Conservation (phyloP, 108 stramenopile genomes). For the Conticribra guillardii region DNA sequence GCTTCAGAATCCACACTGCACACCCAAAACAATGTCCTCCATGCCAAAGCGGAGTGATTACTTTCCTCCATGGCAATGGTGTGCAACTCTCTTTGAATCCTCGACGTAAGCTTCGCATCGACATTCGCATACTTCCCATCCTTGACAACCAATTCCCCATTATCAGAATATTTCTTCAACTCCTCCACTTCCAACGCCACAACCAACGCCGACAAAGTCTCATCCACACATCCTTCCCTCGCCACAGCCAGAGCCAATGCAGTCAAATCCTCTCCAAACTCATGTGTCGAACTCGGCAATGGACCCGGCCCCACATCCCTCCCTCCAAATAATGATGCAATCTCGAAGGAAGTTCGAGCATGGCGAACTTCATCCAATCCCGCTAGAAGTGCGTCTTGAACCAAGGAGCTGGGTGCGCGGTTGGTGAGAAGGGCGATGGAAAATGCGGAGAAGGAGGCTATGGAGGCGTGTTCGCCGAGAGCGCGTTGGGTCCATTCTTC, state of each 20-base stretch:
- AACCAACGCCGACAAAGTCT: not conserved
- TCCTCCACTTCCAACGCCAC: not conserved
- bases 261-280: not conserved
- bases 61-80: conserved; percentile 52
- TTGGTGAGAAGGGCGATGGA: conserved; percentile 70
- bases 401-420: conserved; percentile 55
- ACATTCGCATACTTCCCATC: conserved; percentile 8
- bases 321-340: conserved; percentile 54
- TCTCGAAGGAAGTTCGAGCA: conserved; percentile 60
- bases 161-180: not conserved
- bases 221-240: not conserved
- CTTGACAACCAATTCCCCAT: too few relatives aligned
- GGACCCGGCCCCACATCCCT: conserved; percentile 50
- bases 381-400: conserved; percentile 56
- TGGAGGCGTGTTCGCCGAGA: conserved; percentile 64
- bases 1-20: conserved; percentile 38
- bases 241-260: not conserved
- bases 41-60: conserved; percentile 47
- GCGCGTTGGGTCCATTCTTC: conserved; percentile 58
- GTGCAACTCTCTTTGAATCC: conserved; percentile 19
- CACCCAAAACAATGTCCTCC: conserved; percentile 53
- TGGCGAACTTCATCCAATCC: conserved; percentile 68
- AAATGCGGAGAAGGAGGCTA: conserved; percentile 69
- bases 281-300: conserved; percentile 23
- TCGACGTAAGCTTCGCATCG: not conserved